Conservation (phyloP, 116 monocot species). For the Dioscorea cayenensis region DNA sequence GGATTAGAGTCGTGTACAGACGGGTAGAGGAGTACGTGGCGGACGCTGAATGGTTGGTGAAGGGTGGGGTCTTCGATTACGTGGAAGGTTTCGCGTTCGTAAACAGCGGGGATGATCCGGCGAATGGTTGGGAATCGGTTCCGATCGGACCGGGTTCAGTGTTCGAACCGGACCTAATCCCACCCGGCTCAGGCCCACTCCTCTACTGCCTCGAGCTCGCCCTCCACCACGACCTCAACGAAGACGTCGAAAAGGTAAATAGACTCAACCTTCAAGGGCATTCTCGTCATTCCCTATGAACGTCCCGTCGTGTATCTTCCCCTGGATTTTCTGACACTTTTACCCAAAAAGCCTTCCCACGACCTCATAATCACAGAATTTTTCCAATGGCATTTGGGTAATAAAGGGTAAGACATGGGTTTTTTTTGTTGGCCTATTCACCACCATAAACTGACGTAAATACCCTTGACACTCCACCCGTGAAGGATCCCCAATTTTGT, state of each 20-base stretch:
- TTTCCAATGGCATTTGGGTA: not conserved
- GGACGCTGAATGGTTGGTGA: constrained; percentile 72
- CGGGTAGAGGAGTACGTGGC: constrained; percentile 50
- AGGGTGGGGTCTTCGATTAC: constrained; percentile 60
- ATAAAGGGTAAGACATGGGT: not conserved
- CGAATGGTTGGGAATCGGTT: constrained; percentile 62
- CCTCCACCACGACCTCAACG: constrained; percentile 36
- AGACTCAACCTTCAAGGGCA: not conserved
- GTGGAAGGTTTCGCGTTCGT: constrained; percentile 87
- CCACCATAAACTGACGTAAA: constrained; percentile 14
- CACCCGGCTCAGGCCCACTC: constrained; percentile 49
- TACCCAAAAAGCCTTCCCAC: not conserved
- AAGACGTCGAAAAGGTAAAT: constrained; percentile 62
- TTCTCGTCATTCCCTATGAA: constrained; percentile 1
- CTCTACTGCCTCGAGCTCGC: constrained; percentile 93
- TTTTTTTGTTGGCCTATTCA: not conserved
- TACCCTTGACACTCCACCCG: constrained; percentile 20
- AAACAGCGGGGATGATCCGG: constrained; percentile 47
- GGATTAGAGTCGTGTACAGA: constrained; percentile 75
- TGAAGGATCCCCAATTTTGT: constrained; percentile 16
- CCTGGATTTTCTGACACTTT: constrained; percentile 37
- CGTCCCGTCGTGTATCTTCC: constrained; percentile 20
- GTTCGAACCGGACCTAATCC: constrained; percentile 50
- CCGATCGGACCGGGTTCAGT: constrained; percentile 26
- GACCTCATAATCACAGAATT: not conserved